These are phyloP conservation scores for Elsinoe batatas DNA, from an alignment of 2,329 filamentous ascomycete genomes.

Conservation along the genomic window DNA sequence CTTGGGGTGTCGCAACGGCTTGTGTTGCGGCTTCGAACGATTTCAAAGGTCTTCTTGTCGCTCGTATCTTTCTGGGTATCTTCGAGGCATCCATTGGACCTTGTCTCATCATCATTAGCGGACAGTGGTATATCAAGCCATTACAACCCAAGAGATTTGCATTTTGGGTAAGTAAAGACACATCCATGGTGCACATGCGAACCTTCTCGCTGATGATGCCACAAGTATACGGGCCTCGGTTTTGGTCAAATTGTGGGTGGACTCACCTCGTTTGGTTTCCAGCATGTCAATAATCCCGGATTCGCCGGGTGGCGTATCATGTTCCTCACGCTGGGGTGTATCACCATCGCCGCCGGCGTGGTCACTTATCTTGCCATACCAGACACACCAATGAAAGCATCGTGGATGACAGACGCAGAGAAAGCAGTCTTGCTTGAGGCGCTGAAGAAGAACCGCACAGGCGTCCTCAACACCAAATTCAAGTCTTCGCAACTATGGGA, in stretches of 20 bases:
- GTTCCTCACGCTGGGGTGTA: constrained; percentile 7
- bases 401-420: constrained; percentile 50
- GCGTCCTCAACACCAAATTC: constrained; percentile 36
- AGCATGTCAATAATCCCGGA: constrained; percentile 28
- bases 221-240: constrained; percentile 54
- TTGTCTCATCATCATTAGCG: constrained; percentile 42
- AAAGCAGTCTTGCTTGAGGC: constrained; percentile 35
- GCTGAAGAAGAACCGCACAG: constrained; percentile 31
- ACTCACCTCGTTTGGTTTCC: constrained; percentile 46
- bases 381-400: constrained; percentile 58
- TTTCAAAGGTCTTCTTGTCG: constrained; percentile 37
- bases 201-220: too few species aligned
- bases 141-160: constrained; percentile 55
- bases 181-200: too few species aligned
- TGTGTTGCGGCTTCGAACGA: constrained; percentile 37
- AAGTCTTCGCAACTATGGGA: constrained; percentile 42
- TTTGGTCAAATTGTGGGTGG: constrained; percentile 48
- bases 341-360: constrained; percentile 3
- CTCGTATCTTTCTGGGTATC: constrained; percentile 39
- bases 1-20: constrained; percentile 38
- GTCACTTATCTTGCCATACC: constrained; percentile 36
- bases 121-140: constrained; percentile 28
- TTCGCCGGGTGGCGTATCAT: constrained; percentile 13
- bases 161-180: too few species aligned
- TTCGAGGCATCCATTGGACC: constrained; percentile 44